Base-by-base conservation (phyloP, 1,139 yeast genomes). In the Geotrichum carabidarum region DNA sequence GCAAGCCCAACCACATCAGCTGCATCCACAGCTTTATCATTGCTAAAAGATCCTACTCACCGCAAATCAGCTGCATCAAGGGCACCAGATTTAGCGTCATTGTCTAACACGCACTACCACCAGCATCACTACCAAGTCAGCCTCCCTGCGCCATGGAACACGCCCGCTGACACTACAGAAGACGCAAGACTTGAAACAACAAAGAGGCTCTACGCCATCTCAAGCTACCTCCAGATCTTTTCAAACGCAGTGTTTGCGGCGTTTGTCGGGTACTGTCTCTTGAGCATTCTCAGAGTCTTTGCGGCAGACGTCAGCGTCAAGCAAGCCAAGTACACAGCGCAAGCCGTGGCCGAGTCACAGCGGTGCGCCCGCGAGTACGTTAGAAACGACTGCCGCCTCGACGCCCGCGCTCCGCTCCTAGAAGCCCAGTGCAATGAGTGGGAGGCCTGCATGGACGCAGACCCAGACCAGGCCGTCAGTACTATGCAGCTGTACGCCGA, bases 361-460 rank as follows among this genome's bases (percentile, higher is more conserved):
- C 51, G 55, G 7, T 93, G 98, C 66, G 75, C 83, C 8, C 73
- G 83, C 43, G 84, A 86, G 59, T 91, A 81, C 68, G 66, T 79
- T 35, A 69, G 82, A 35, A 90, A 91, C 68, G 78, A 81, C 60
- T 91, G 99, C 66, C 68, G 74, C 12, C 67, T 70, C 0, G 72
- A 65, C 38, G 49, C 51, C 47, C 71, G 75, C 8, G 78, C 79
- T 0, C 96, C 95, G 1, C 88, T 88, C 0, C 70, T 90, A 30
- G 86, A 84, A 57, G 70, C 72, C n/a, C 75, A 80, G 30, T 91
- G 99, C 66, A 72, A 78, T 27, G 74, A 74, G 38, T 86, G 95
- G 87, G 84, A 80, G 59, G 78, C 75, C 57, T 91, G 98, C 68
- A 56, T 56, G 55, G 59, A 56, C 17, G 37, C 44, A 12, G 57